Percentiles rank a stretch among this genome's conserved stretches.
Evolutionary conservation across 129 eudicot genomes (phyloP).

Genomic region (Daucus carota): DNA sequence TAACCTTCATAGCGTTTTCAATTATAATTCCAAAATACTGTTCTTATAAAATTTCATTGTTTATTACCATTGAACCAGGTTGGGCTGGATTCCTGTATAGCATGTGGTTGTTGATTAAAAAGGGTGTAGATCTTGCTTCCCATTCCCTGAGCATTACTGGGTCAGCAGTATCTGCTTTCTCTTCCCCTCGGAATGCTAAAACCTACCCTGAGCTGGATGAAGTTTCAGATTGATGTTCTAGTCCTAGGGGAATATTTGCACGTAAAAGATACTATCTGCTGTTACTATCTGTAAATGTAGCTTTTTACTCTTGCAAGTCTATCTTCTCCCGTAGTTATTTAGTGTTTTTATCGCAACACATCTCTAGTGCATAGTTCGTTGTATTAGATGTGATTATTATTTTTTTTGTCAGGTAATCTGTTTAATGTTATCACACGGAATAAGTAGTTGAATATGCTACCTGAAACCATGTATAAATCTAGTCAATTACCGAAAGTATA

Average conservation of each 20-base stretch:
- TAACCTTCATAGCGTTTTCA: background rate
- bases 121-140: constrained; percentile 55
- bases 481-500: background rate
- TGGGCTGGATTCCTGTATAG: constrained; percentile 80
- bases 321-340: background rate
- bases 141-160: constrained; percentile 35
- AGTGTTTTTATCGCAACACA: background rate
- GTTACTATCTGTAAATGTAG: background rate
- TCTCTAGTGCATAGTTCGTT: background rate
- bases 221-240: background rate
- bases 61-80: constrained; percentile 31
- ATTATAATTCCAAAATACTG: background rate
- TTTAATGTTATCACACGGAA: background rate
- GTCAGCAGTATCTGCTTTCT: constrained; percentile 48
- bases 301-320: background rate
- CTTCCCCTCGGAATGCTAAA: constrained; percentile 28
- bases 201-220: constrained; percentile 1
- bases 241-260: background rate
- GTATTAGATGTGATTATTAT: too few species aligned
- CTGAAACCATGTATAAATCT: background rate
- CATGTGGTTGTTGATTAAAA: constrained; percentile 46
- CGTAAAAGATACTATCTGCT: constrained; percentile 1
- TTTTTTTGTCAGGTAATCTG: too few species aligned
- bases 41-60: background rate
- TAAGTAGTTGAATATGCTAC: background rate